Conservation (phyloP, 148 eudicot genomes). For the Vaccinium corymbosum region DNA sequence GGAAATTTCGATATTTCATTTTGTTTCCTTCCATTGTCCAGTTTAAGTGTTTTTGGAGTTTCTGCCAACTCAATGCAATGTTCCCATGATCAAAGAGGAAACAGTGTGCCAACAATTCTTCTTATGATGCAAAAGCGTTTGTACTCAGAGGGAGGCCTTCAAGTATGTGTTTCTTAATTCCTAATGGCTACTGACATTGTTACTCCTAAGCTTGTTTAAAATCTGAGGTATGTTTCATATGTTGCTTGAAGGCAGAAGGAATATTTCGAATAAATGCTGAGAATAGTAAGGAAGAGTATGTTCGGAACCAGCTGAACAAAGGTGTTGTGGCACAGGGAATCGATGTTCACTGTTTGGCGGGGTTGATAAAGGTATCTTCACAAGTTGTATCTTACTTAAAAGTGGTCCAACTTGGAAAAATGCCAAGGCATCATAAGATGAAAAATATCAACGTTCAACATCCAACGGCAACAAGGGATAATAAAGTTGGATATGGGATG, state of each 20-base stretch:
- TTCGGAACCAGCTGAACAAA: constrained; percentile 68
- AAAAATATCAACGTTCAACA: background rate
- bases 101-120: constrained; percentile 83
- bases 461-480: background rate
- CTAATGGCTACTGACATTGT: background rate
- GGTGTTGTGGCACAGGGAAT: constrained; percentile 66
- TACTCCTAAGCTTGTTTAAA: background rate
- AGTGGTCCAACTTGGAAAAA: background rate
- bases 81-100: constrained; percentile 68
- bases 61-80: constrained; percentile 93
- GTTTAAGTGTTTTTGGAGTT: constrained; percentile 81
- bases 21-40: constrained; percentile 26
- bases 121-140: constrained; percentile 66
- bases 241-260: constrained; percentile 71
- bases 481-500: background rate
- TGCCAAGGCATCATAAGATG: background rate
- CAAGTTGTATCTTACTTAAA: background rate
- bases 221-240: constrained; percentile 19
- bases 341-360: constrained; percentile 88
- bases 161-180: constrained; percentile 33
- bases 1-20: background rate
- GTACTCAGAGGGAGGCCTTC: constrained; percentile 71
- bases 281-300: constrained; percentile 63
- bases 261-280: constrained; percentile 84
- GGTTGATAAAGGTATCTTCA: constrained; percentile 65